A percentile compares a stretch with the other conserved stretches of the same genome.
phyloP scores from a whole-genome alignment of 2,329 filamentous ascomycete species.

The Cercospora sesami region DNA sequence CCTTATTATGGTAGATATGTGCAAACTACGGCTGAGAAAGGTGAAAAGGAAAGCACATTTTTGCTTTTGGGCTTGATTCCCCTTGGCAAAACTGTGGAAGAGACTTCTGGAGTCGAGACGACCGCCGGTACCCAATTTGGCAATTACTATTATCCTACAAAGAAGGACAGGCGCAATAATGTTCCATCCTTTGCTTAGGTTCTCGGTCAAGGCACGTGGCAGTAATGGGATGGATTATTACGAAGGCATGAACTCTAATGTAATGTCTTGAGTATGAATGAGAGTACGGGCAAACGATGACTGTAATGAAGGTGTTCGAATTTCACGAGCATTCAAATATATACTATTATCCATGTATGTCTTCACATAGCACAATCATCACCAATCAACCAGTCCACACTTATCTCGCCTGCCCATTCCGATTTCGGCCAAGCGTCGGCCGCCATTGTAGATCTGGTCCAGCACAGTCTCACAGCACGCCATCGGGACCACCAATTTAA shows the following conservation, averaged over 20 bases:
- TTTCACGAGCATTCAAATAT: not conserved
- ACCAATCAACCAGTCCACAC: not conserved
- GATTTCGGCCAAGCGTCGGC: slow-evolving; percentile 8
- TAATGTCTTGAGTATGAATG: not conserved
- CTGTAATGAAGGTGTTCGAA: not conserved
- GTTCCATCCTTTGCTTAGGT: not conserved
- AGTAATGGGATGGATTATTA: not conserved
- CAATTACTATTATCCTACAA: not conserved
- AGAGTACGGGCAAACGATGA: not conserved
- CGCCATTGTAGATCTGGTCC: not conserved
- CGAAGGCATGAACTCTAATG: not conserved
- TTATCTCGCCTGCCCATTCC: slow-evolving; percentile 9
- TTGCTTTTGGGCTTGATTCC: not conserved
- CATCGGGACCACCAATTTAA: slow-evolving; percentile 6
- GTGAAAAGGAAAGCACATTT: not conserved
- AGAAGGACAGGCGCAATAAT: not conserved
- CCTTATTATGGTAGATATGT: not conserved
- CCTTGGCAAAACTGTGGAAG: not conserved
- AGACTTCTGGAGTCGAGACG: not conserved
- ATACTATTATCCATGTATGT: not conserved
- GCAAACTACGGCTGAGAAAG: not conserved
- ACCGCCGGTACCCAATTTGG: not conserved
- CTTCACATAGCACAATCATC: not conserved
- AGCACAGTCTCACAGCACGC: slow-evolving; percentile 10
- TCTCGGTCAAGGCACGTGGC: not conserved